These are phyloP conservation scores for Monosporascus sp. DNA, from an alignment of 2,329 filamentous ascomycete genomes.

Conservation along the genomic window DNA sequence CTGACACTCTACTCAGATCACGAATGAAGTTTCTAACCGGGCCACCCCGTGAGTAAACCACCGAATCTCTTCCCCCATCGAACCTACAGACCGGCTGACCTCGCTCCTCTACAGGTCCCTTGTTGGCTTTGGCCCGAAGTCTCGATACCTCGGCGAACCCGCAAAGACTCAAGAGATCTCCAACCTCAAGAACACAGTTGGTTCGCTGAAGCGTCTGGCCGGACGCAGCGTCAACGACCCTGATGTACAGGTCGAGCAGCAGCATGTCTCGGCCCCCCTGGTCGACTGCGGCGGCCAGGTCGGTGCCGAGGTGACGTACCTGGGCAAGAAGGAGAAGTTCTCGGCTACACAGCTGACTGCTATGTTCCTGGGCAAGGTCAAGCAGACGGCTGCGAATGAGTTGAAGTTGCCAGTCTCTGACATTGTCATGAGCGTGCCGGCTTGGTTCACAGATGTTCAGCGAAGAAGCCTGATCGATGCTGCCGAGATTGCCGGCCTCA, in stretches of 20 bases:
- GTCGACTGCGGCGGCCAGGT: slow-evolving; percentile 92
- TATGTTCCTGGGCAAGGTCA: slow-evolving; percentile 96
- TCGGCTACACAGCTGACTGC: slow-evolving; percentile 88
- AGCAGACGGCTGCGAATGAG: slow-evolving; percentile 79
- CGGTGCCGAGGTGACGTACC: slow-evolving; percentile 87
- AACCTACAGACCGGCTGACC: slow-evolving; percentile 13
- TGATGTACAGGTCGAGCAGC: slow-evolving; percentile 88
- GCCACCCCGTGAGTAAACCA: slow-evolving; percentile 78
- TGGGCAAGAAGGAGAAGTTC: slow-evolving; percentile 94
- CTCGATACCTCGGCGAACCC: slow-evolving; percentile 87
- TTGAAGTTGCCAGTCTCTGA: slow-evolving; percentile 88
- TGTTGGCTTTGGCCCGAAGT: slow-evolving; percentile 91
- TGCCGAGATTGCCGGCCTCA: slow-evolving; percentile 87
- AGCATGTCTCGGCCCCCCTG: slow-evolving; percentile 80
- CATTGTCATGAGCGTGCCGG: slow-evolving; percentile 87
- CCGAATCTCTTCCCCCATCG: slow-evolving; percentile 7
- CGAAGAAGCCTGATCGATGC: slow-evolving; percentile 86
- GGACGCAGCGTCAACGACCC: slow-evolving; percentile 84
- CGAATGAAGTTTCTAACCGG: slow-evolving; percentile 98
- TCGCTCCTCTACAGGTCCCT: slow-evolving; percentile 60
- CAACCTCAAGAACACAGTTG: slow-evolving; percentile 98
- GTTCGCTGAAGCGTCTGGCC: slow-evolving; percentile 85
- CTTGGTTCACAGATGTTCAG: slow-evolving; percentile 96
- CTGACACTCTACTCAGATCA: slow-evolving; percentile 59
- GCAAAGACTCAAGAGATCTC: slow-evolving; percentile 99